phyloP scores from a whole-genome alignment of 1,139 yeast genomes.

The Blastobotrys illinoisensis region DNA sequence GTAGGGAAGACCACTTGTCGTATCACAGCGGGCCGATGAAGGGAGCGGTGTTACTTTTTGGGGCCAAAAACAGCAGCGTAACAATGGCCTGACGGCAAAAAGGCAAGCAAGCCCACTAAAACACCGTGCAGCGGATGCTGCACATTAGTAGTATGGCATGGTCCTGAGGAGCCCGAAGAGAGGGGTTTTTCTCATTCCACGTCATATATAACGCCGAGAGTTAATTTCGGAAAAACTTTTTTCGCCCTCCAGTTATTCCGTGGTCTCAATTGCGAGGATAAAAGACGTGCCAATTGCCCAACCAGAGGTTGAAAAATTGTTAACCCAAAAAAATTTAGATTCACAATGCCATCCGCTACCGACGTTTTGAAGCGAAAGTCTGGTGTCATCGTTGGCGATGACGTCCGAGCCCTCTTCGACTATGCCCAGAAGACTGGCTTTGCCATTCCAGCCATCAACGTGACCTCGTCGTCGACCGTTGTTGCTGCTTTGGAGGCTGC shows the following conservation, averaged over 20 bases:
- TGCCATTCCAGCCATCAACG: slow-evolving; percentile 98
- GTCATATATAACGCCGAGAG: neutral
- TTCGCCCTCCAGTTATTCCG: neutral
- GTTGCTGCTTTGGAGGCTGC: slow-evolving; percentile 98
- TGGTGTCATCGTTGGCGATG: slow-evolving; percentile 99
- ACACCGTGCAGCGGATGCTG: neutral
- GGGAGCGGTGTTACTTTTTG: neutral
- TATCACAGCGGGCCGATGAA: neutral
- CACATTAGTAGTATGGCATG: neutral
- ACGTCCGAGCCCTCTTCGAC: slow-evolving; percentile 80
- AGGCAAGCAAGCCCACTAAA: neutral
- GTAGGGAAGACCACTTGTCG: neutral
- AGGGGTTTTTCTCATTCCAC: neutral
- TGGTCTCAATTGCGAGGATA: neutral
- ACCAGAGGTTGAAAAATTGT: neutral
- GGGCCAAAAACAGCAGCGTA: neutral
- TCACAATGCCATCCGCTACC: slow-evolving; percentile 23
- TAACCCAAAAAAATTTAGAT: neutral
- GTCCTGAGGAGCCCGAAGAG: neutral
- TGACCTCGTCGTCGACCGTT: slow-evolving; percentile 94
- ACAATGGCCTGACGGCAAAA: neutral
- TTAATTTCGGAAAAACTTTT: neutral
- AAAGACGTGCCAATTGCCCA: neutral
- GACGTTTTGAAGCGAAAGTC: slow-evolving; percentile 82
- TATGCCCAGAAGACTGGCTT: slow-evolving; percentile 91